These are phyloP conservation scores for Neurospora sp. DNA, from an alignment of 2,329 filamentous ascomycete genomes.

Conservation along the genomic window DNA sequence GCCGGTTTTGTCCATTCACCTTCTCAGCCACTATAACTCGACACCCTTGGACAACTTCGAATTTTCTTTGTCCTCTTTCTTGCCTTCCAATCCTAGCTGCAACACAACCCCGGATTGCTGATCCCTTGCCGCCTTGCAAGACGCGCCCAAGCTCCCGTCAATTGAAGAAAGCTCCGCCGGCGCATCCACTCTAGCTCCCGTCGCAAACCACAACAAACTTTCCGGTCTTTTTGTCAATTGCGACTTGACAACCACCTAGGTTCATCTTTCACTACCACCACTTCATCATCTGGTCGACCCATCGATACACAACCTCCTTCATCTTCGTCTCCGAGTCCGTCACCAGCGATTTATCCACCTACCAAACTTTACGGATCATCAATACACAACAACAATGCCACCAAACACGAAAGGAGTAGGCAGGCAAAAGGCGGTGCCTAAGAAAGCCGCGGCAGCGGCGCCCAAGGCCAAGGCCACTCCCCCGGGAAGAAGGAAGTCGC, in stretches of 20 bases:
- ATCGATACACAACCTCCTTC: neutral
- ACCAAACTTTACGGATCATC: neutral
- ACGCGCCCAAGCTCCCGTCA: neutral
- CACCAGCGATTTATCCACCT: neutral
- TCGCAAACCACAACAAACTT: neutral
- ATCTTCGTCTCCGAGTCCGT: neutral
- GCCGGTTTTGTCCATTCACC: neutral
- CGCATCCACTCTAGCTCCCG: neutral
- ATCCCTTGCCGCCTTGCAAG: neutral
- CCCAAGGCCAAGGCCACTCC: neutral
- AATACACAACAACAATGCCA: conserved; percentile 10
- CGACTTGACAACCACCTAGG: neutral
- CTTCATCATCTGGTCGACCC: neutral
- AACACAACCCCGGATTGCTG: neutral
- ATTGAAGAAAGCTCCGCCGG: neutral
- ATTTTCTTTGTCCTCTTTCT: neutral
- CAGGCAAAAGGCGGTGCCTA: neutral
- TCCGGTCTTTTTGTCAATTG: neutral
- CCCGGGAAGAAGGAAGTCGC: neutral
- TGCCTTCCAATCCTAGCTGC: neutral
- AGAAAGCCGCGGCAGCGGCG: neutral
- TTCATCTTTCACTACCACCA: neutral
- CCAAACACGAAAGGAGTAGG: conserved; percentile 5
- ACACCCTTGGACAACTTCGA: neutral
- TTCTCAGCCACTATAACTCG: neutral